Evolutionary conservation across 2,329 filamentous ascomycete species (phyloP).

Genomic region (Aureobasidium sp.): DNA sequence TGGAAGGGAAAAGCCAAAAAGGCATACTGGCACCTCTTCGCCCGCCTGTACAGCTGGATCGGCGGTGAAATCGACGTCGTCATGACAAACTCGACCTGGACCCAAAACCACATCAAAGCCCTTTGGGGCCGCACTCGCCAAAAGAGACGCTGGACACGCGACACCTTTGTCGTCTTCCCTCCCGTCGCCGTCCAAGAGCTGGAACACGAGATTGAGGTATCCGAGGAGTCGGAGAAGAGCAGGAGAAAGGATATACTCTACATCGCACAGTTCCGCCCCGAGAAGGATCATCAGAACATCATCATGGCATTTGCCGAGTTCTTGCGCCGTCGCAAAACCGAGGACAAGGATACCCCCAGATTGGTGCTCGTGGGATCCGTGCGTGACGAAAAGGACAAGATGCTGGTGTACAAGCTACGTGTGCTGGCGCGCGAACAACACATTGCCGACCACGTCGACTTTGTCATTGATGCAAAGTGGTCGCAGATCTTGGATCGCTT

Average conservation of each 20-base stretch:
- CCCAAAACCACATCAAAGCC: constrained; percentile 67
- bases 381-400: constrained; percentile 71
- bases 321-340: constrained; percentile 27
- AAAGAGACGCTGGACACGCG: constrained; percentile 38
- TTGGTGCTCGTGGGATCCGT: constrained; percentile 87
- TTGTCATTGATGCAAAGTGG: constrained; percentile 86
- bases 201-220: constrained; percentile 63
- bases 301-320: constrained; percentile 71
- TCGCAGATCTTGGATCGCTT: constrained; percentile 75
- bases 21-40: constrained; percentile 80
- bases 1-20: constrained; percentile 62
- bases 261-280: constrained; percentile 93
- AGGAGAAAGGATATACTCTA: constrained; percentile 73
- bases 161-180: constrained; percentile 75
- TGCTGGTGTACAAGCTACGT: constrained; percentile 78
- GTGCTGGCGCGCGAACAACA: constrained; percentile 78
- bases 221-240: constrained; percentile 55
- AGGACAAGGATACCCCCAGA: constrained; percentile 38
- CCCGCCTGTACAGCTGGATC: constrained; percentile 69
- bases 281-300: constrained; percentile 90
- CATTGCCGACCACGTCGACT: constrained; percentile 75
- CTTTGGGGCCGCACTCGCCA: constrained; percentile 58
- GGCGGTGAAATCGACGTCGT: constrained; percentile 82
- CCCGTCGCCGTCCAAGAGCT: constrained; percentile 86
- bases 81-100: constrained; percentile 98